These are phyloP conservation scores for Eimeria tenella DNA, from an alignment of 169 alveolate species.

Conservation along the genomic window DNA sequence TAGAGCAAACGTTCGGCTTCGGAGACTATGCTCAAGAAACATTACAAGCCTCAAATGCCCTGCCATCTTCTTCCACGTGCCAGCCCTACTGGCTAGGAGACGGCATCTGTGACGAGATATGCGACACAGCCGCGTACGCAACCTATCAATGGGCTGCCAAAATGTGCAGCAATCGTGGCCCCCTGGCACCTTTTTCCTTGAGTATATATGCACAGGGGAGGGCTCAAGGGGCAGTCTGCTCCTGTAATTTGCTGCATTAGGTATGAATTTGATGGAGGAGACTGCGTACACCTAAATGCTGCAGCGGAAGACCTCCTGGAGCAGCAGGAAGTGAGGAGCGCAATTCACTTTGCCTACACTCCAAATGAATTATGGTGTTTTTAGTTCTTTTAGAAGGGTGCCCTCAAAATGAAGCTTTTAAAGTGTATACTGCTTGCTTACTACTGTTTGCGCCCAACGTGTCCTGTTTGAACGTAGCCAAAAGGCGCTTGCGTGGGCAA, in stretches of 20 bases:
- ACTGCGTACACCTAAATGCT: constrained; percentile 70
- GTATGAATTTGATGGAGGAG: constrained; percentile 68
- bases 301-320: constrained; percentile 52
- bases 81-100: constrained; percentile 38
- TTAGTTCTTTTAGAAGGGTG: background rate
- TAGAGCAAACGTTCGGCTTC: constrained; percentile 28
- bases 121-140: constrained; percentile 31
- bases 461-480: constrained; percentile 34
- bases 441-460: too few relatives aligned
- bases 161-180: background rate
- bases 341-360: background rate
- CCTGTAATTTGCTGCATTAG: background rate
- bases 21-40: background rate
- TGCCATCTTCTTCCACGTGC: constrained; percentile 2
- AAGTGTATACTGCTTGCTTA: too few relatives aligned
- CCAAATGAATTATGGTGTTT: too few relatives aligned
- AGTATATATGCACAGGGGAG: background rate
- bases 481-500: constrained; percentile 76
- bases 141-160: too few relatives aligned
- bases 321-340: constrained; percentile 67
- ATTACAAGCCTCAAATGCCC: background rate
- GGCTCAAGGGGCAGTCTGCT: too few relatives aligned
- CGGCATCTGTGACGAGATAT: constrained; percentile 67
- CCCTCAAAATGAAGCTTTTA: too few relatives aligned
- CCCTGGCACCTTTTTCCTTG: background rate